Evolutionary conservation across 139 green algal genomes (phyloP).

Genomic region (Auxenochlorella protothecoides): DNA sequence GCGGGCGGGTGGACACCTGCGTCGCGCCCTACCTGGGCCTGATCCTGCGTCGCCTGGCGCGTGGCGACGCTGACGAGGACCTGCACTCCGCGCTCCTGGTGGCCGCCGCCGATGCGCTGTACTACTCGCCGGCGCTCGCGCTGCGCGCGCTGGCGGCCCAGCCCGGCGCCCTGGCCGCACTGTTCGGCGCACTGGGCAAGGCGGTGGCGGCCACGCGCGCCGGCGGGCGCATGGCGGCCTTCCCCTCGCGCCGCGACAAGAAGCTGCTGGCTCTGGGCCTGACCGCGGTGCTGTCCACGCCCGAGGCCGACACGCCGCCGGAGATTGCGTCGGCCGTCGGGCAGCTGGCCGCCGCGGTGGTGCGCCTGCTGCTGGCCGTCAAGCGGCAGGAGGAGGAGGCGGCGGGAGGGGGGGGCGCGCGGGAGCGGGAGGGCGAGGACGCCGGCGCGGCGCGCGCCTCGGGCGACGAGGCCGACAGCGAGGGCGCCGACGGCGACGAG

Average conservation of each 20-base stretch:
- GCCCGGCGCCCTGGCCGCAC: slow-evolving; percentile 1
- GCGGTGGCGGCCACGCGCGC: background rate
- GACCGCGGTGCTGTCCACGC: slow-evolving; percentile 39
- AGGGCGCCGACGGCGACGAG: slow-evolving; percentile 9
- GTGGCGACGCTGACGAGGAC: slow-evolving; percentile 5
- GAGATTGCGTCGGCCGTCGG: slow-evolving; percentile 43
- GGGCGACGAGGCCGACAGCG: slow-evolving; percentile 7
- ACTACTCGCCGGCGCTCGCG: slow-evolving; percentile 78
- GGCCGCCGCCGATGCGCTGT: slow-evolving; percentile 72
- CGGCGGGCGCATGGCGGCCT: slow-evolving; percentile 49
- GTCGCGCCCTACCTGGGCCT: slow-evolving; percentile 37
- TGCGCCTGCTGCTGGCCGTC: slow-evolving; percentile 29
- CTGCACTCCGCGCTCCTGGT: slow-evolving; percentile 55
- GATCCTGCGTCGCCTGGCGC: slow-evolving; percentile 5
- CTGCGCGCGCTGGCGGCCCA: slow-evolving; percentile 46
- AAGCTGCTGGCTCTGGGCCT: slow-evolving; percentile 68
- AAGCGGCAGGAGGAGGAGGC: slow-evolving; percentile 27
- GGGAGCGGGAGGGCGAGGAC: slow-evolving; percentile 11
- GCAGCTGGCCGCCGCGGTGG: slow-evolving; percentile 24
- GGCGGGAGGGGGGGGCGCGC: background rate
- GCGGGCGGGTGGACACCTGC: slow-evolving; percentile 64
- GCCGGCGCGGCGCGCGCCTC: slow-evolving; percentile 1
- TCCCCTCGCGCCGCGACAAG: slow-evolving; percentile 58
- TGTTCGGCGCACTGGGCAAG: background rate
- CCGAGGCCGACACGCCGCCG: slow-evolving; percentile 37